Conservation (phyloP, 495 filamentous ascomycete genomes). For the Aspergillus wentii region DNA sequence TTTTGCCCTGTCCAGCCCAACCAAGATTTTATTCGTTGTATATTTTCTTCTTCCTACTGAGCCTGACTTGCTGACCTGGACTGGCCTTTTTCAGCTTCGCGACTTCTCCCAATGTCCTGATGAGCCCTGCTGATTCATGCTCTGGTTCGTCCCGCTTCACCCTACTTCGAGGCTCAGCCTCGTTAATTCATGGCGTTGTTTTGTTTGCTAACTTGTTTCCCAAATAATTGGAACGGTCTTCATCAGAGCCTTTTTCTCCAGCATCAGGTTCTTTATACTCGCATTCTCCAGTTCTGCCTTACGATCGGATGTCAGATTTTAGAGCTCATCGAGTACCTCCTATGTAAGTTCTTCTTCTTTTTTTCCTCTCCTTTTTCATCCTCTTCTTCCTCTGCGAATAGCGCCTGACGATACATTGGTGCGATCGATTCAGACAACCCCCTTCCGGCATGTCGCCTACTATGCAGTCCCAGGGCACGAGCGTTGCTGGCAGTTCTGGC, state of each 20-base stretch:
- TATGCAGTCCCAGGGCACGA: slow-evolving; percentile 25
- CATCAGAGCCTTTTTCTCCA: slow-evolving; percentile 37
- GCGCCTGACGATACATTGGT: slow-evolving; percentile 13
- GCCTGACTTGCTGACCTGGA: slow-evolving; percentile 18
- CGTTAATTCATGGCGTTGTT: slow-evolving; percentile 3
- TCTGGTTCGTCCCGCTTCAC: slow-evolving; percentile 31
- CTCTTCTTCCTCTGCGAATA: neutral
- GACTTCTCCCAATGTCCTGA: slow-evolving; percentile 35
- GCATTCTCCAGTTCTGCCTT: slow-evolving; percentile 30
- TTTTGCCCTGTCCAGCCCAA: slow-evolving; percentile 22
- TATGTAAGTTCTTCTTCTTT: slow-evolving; percentile 29
- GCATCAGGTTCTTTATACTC: slow-evolving; percentile 34
- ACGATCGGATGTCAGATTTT: slow-evolving; percentile 40
- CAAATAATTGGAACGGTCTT: slow-evolving; percentile 13
- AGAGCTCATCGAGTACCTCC: slow-evolving; percentile 32
- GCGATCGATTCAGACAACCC: slow-evolving; percentile 27
- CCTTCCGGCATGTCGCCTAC: slow-evolving; percentile 29
- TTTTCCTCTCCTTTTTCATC: neutral
- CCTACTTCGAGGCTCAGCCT: slow-evolving; percentile 4
- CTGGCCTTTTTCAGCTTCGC: slow-evolving; percentile 30
- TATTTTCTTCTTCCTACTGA: slow-evolving; percentile 12
- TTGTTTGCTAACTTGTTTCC: slow-evolving; percentile 13
- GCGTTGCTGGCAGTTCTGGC: slow-evolving; percentile 19
- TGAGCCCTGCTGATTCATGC: slow-evolving; percentile 44
- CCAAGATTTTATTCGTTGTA: too few species aligned